A percentile compares a stretch with the other conserved stretches of the same genome.
Conservation (phyloP, 352 stramenopile species). For the Phytophthora fragariaefolia region DNA sequence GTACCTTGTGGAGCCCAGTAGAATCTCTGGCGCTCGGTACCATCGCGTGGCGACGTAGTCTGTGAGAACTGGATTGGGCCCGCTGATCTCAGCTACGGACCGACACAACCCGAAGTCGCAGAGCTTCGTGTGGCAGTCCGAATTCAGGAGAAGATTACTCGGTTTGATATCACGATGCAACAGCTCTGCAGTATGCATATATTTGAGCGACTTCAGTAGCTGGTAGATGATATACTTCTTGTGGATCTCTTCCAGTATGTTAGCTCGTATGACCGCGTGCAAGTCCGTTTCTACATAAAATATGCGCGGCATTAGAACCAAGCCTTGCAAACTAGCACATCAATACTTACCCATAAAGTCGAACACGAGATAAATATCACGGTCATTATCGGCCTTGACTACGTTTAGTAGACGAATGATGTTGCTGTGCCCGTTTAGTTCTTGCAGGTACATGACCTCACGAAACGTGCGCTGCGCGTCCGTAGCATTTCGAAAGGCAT, state of each 20-base stretch:
- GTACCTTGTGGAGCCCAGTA: conserved; percentile 94
- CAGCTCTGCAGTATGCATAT: conserved; percentile 95
- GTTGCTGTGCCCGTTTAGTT: conserved; percentile 92
- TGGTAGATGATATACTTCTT: conserved; percentile 98
- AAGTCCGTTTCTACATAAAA: conserved; percentile 91
- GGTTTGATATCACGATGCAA: conserved; percentile 98
- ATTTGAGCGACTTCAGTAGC: conserved; percentile 96
- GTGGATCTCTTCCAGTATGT: conserved; percentile 96
- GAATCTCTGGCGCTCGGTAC: conserved; percentile 96
- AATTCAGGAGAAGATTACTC: conserved; percentile 96
- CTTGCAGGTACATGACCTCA: conserved; percentile 97
- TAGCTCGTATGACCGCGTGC: conserved; percentile 94
- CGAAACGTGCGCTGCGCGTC: conserved; percentile 96
- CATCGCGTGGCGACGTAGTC: conserved; percentile 97
- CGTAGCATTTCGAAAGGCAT: conserved; percentile 95
- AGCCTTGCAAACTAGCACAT: background rate
- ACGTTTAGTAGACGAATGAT: conserved; percentile 95
- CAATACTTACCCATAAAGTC: conserved; percentile 92
- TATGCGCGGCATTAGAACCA: background rate
- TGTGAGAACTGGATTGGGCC: conserved; percentile 88
- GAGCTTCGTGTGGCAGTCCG: conserved; percentile 94
- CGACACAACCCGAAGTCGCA: conserved; percentile 97
- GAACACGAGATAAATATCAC: conserved; percentile 97
- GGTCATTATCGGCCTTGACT: conserved; percentile 95
- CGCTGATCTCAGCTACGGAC: conserved; percentile 87